Evolutionary conservation across 306 rosid genomes (phyloP).

Genomic region (Rosa lucieae): DNA sequence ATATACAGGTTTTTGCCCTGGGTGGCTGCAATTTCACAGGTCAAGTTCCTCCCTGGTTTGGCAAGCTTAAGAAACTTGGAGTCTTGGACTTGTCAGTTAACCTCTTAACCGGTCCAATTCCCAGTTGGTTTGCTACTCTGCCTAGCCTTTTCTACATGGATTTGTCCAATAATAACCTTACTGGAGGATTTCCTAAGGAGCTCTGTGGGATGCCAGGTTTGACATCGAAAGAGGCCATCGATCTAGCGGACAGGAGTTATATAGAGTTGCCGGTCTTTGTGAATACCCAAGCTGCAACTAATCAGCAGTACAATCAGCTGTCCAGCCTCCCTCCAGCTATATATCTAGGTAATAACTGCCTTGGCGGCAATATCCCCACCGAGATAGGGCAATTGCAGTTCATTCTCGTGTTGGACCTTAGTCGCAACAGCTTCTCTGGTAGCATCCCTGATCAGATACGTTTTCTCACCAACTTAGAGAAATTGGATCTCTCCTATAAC

Average conservation of each 20-base stretch:
- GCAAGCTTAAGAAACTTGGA: constrained; percentile 54
- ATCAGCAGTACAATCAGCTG: constrained; percentile 78
- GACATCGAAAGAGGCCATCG: constrained; percentile 41
- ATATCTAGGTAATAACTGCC: constrained; percentile 57
- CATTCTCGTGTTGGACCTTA: constrained; percentile 61
- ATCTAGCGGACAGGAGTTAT: constrained; percentile 44
- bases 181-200: constrained; percentile 59
- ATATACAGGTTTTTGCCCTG: constrained; percentile 58
- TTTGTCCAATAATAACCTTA: constrained; percentile 56
- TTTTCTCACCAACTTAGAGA: constrained; percentile 71
- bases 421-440: constrained; percentile 69
- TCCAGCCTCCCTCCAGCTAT: constrained; percentile 74
- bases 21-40: constrained; percentile 77
- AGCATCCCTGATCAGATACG: constrained; percentile 63
- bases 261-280: constrained; percentile 83
- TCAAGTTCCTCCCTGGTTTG: constrained; percentile 70
- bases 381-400: constrained; percentile 64
- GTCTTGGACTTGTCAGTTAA: constrained; percentile 78
- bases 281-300: constrained; percentile 51
- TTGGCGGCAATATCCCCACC: constrained; percentile 61
- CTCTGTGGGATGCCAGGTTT: constrained; percentile 59
- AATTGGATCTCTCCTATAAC: constrained; percentile 65
- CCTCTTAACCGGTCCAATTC: constrained; percentile 56
- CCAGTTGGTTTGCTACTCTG: constrained; percentile 66
- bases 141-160: constrained; percentile 77